Base-by-base conservation (phyloP, 1,284 basidiomycete genomes). In the Microbotryum silenes-acaulis region DNA sequence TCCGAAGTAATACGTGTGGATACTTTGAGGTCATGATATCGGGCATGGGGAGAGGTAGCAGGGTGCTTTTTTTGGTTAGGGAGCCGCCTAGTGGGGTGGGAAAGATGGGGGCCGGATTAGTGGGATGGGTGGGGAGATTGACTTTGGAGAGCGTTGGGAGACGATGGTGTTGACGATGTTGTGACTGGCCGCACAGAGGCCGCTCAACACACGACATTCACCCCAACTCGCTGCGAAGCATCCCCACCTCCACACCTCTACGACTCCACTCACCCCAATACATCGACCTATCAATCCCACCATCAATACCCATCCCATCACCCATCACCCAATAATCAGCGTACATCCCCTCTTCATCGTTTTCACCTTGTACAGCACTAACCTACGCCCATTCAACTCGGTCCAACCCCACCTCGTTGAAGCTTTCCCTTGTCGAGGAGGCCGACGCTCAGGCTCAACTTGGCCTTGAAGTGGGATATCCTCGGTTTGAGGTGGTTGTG, bases 1-100 rank as follows among this genome's bases (percentile, higher is more conserved):
- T 63, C 1, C 74, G 66, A 2, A 56, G 45, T 33, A 74, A 54
- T 3, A 77, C 68, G 46, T 72, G 61, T 1, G 75, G 75, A 59
- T 68, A 74, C 3, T 51, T 27, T 0, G 54, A n/a, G 23, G 65
- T 62, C 52, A 76, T 65, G 54, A 73, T 75, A 12, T 70, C 51
- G 0, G 75, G 75, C 59, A 76, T 66, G 6, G 71, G 53, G 25
- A 73, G 69, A 1, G 74, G 72, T 31, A 77, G 61, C 21, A 77
- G 62, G 23, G 59, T 33, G 56, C 68, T 60, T 31, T 68, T 70
- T 7, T 44, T 51, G 12, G 64, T 54, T 46, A 69, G 53, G 21
- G 61, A 54, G 1, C 67, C 67, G 37, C 67, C 66, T 67, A 55
- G 31, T 8, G 9, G 31, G 8, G 8, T 31, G 9, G 31, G 31